These are phyloP conservation scores for Backusella tarrabulga DNA, from an alignment of 192 early-diverging fungal genomes.

Conservation along the genomic window DNA sequence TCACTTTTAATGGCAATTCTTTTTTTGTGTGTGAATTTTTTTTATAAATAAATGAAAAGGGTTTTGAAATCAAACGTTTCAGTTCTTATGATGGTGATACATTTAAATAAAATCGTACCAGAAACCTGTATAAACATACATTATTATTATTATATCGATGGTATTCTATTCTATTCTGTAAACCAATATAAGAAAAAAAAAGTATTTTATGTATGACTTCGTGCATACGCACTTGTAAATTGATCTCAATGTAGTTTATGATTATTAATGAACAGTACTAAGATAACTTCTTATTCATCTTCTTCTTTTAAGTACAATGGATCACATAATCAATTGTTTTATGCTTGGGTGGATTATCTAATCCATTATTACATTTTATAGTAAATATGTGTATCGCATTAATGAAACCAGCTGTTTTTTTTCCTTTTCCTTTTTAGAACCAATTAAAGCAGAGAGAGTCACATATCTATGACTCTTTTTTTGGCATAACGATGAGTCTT, in stretches of 20 bases:
- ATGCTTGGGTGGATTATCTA: background rate
- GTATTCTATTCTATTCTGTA: background rate
- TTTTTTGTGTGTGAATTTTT: background rate
- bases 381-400: background rate
- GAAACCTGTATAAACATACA: background rate
- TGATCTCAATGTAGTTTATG: background rate
- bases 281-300: background rate
- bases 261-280: background rate
- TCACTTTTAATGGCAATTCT: background rate
- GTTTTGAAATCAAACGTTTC: background rate
- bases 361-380: background rate
- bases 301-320: background rate
- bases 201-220: background rate
- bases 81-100: background rate
- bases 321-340: background rate
- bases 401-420: conserved; percentile 3
- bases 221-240: background rate
- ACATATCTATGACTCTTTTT: conserved; percentile 6
- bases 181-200: background rate
- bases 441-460: background rate
- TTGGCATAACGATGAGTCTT: background rate
- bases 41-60: background rate
- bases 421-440: background rate
- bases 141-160: background rate
- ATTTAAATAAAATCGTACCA: background rate